phyloP scores from a whole-genome alignment of 306 rosid genomes.

The Begonia fuchsioides region DNA sequence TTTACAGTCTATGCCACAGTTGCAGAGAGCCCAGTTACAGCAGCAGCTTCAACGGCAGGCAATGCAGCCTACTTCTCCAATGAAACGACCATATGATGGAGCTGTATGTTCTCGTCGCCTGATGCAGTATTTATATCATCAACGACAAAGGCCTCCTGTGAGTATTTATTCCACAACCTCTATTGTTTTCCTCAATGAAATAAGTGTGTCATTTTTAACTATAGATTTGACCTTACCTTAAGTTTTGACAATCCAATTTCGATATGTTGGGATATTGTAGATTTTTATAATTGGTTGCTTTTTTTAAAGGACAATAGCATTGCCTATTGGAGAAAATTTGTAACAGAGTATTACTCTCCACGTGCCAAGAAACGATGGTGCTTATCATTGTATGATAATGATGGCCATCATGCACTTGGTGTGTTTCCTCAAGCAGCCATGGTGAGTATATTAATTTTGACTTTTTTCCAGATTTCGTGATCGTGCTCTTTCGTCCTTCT shows the following conservation, averaged over 20 bases:
- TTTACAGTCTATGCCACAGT: slow-evolving; percentile 74
- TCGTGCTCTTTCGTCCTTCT: too few relatives aligned
- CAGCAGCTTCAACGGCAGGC: slow-evolving; percentile 15
- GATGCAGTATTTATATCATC: slow-evolving; percentile 27
- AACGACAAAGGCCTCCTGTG: slow-evolving; percentile 25
- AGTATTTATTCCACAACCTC: slow-evolving; percentile 4
- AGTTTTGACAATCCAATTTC: too few relatives aligned
- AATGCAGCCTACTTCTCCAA: slow-evolving; percentile 7
- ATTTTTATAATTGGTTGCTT: too few relatives aligned
- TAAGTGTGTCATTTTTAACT: too few relatives aligned
- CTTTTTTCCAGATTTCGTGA: not conserved
- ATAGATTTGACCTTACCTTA: too few relatives aligned
- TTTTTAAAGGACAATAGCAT: slow-evolving; percentile 23
- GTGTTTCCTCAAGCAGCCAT: slow-evolving; percentile 13
- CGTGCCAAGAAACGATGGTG: slow-evolving; percentile 34
- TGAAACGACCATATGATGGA: slow-evolving; percentile 8
- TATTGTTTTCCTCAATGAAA: too few relatives aligned
- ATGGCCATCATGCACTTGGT: slow-evolving; percentile 12
- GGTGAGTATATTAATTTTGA: slow-evolving; percentile 15
- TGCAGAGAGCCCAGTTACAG: slow-evolving; percentile 45
- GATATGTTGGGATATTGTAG: too few relatives aligned
- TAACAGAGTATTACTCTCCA: slow-evolving; percentile 28
- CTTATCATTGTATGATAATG: slow-evolving; percentile 21
- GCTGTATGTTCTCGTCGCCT: slow-evolving; percentile 24
- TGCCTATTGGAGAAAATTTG: slow-evolving; percentile 27